Conservation (phyloP, 306 rosid species). For the Astragalus glycyphyllos region DNA sequence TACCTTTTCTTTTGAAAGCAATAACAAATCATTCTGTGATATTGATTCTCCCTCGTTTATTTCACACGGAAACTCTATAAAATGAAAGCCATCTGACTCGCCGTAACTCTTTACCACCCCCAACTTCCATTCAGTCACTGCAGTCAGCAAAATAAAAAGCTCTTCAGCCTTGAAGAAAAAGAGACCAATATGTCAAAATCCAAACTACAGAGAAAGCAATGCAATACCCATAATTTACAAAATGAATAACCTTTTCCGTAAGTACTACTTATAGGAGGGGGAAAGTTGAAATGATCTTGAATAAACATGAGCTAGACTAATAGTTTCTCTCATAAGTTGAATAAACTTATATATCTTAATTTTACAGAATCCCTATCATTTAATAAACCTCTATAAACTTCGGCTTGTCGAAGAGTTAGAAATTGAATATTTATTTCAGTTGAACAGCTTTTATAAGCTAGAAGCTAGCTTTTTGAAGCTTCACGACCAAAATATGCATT, state of each 20-base stretch:
- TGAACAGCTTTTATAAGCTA: not conserved
- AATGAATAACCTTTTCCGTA: not conserved
- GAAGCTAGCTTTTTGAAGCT: not conserved
- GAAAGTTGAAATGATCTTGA: not conserved
- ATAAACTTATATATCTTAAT: not conserved
- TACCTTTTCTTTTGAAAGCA: slow-evolving; percentile 82
- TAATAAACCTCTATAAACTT: not conserved
- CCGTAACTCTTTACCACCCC: slow-evolving; percentile 65
- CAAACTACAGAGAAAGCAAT: slow-evolving; percentile 18
- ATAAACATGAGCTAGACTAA: not conserved
- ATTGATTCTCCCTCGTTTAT: slow-evolving; percentile 54
- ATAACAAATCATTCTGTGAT: slow-evolving; percentile 78
- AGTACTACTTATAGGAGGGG: not conserved
- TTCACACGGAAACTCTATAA: slow-evolving; percentile 57
- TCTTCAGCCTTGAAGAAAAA: slow-evolving; percentile 34
- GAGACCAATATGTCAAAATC: slow-evolving; percentile 13
- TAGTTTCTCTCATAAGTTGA: not conserved
- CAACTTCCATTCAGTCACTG: slow-evolving; percentile 71
- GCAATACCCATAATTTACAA: not conserved
- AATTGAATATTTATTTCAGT: not conserved
- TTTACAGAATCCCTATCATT: not conserved
- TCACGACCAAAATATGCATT: not conserved
- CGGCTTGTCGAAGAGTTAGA: not conserved
- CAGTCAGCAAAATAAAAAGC: slow-evolving; percentile 23
- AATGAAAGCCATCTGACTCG: slow-evolving; percentile 80